Conservation (phyloP, 2,329 filamentous ascomycete species). For the Thermothelomyces thermophilus region DNA sequence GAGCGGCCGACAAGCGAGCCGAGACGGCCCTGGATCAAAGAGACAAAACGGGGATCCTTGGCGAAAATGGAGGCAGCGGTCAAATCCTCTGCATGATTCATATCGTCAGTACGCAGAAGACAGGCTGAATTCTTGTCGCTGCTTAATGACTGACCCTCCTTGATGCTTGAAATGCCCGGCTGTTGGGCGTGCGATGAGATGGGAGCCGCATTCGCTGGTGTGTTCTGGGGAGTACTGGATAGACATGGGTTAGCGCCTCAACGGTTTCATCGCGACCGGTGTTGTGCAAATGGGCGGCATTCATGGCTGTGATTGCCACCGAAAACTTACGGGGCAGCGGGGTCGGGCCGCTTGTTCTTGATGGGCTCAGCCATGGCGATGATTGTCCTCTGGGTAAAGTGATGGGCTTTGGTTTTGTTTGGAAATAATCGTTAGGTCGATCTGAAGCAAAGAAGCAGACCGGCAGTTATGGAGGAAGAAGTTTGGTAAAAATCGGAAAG, state of each 20-base stretch:
- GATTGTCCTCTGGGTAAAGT: slow-evolving; percentile 20
- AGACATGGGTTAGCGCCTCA: slow-evolving; percentile 11
- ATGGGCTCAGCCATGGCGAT: slow-evolving; percentile 56
- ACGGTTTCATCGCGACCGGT: slow-evolving; percentile 13
- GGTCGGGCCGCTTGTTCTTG: slow-evolving; percentile 55
- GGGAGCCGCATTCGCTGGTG: slow-evolving; percentile 87
- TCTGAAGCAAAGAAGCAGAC: slow-evolving; percentile 16
- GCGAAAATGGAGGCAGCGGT: slow-evolving; percentile 89
- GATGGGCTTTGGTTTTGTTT: slow-evolving; percentile 19
- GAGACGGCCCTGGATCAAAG: slow-evolving; percentile 97
- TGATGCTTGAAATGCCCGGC: slow-evolving; percentile 89
- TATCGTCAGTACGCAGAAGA: slow-evolving; percentile 14
- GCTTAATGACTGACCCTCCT: slow-evolving; percentile 67
- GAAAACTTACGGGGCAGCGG: slow-evolving; percentile 51
- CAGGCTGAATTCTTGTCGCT: neutral
- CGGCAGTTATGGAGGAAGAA: slow-evolving; percentile 22
- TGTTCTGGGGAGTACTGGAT: slow-evolving; percentile 92
- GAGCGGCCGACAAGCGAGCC: slow-evolving; percentile 88
- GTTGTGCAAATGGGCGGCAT: neutral
- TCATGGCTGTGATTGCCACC: slow-evolving; percentile 10
- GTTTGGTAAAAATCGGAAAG: slow-evolving; percentile 12
- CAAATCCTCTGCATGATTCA: slow-evolving; percentile 70
- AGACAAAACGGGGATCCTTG: slow-evolving; percentile 87
- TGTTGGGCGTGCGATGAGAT: slow-evolving; percentile 97
- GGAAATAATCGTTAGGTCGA: slow-evolving; percentile 17